phyloP scores from a whole-genome alignment of 495 filamentous ascomycete species.

The Chlorociboria aeruginascens region DNA sequence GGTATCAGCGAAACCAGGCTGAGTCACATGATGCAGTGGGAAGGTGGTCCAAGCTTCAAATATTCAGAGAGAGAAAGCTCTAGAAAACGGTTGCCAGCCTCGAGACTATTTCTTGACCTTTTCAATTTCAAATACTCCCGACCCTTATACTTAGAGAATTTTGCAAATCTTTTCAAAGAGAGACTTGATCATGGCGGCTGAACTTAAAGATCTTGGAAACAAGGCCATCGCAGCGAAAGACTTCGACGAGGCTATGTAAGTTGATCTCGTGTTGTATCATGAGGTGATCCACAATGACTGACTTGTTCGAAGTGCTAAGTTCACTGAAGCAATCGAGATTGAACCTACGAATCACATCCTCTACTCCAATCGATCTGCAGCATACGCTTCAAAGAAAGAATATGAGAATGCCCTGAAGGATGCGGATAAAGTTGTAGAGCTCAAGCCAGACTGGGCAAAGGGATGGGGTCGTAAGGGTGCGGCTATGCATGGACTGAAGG shows the following conservation, averaged over 20 bases:
- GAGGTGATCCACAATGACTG: background rate
- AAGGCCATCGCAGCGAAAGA: slow-evolving; percentile 96
- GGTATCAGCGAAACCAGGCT: too few species aligned
- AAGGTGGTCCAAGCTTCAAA: slow-evolving; percentile 5
- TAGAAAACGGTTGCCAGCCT: slow-evolving; percentile 2
- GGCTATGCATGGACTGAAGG: slow-evolving; percentile 74
- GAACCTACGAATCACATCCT: slow-evolving; percentile 87
- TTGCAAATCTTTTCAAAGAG: background rate
- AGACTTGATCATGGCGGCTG: slow-evolving; percentile 29
- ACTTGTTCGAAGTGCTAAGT: slow-evolving; percentile 62
- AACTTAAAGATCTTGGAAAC: slow-evolving; percentile 92
- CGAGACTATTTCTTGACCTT: background rate
- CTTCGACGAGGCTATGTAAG: slow-evolving; percentile 90
- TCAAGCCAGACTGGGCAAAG: slow-evolving; percentile 98
- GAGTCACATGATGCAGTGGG: background rate
- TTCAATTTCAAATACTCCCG: background rate
- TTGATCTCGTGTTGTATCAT: slow-evolving; percentile 19
- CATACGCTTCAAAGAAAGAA: slow-evolving; percentile 83
- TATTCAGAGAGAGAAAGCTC: slow-evolving; percentile 4
- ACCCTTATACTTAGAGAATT: background rate
- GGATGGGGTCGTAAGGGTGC: slow-evolving; percentile 89
- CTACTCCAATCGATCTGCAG: slow-evolving; percentile 93
- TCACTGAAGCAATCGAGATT: slow-evolving; percentile 84
- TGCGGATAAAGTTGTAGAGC: slow-evolving; percentile 80
- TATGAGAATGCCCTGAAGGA: slow-evolving; percentile 77